These are phyloP conservation scores for Pluteus cervinus DNA, from an alignment of 768 basidiomycete species.

Conservation along the genomic window DNA sequence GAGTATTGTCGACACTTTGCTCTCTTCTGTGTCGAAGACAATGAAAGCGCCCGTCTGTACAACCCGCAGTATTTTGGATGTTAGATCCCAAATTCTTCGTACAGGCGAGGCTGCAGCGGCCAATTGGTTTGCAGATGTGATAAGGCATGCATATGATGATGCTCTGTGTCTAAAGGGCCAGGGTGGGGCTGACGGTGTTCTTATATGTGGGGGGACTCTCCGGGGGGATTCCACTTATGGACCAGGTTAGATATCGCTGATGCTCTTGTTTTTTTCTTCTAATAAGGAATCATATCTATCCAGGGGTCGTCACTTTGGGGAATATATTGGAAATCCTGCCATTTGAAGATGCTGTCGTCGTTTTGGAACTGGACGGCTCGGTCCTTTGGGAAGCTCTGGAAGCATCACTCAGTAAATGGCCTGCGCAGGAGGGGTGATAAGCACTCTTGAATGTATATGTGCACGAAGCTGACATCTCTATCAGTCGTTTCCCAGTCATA, in stretches of 20 bases:
- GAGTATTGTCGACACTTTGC: constrained; percentile 52
- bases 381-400: constrained; percentile 80
- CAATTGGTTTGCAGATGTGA: constrained; percentile 84
- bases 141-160: constrained; percentile 80
- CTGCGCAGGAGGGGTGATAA: constrained; percentile 82
- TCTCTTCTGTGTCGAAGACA: constrained; percentile 63
- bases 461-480: constrained; percentile 1
- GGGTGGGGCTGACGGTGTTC: constrained; percentile 71
- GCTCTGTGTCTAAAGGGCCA: constrained; percentile 49
- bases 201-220: constrained; percentile 79
- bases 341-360: constrained; percentile 81
- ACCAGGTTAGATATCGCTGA: constrained; percentile 43
- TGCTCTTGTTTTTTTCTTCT: not conserved
- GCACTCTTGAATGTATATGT: not conserved
- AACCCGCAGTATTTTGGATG: constrained; percentile 59
- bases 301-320: constrained; percentile 74
- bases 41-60: constrained; percentile 75
- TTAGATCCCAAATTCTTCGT: constrained; percentile 70
- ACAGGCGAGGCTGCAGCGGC: constrained; percentile 66
- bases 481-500: constrained; percentile 82
- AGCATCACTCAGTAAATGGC: constrained; percentile 66
- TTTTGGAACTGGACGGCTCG: constrained; percentile 73
- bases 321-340: constrained; percentile 87
- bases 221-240: constrained; percentile 84
- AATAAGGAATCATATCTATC: constrained; percentile 2